phyloP scores from a whole-genome alignment of 352 stramenopile genomes.

The Pythium pyrilobum region DNA sequence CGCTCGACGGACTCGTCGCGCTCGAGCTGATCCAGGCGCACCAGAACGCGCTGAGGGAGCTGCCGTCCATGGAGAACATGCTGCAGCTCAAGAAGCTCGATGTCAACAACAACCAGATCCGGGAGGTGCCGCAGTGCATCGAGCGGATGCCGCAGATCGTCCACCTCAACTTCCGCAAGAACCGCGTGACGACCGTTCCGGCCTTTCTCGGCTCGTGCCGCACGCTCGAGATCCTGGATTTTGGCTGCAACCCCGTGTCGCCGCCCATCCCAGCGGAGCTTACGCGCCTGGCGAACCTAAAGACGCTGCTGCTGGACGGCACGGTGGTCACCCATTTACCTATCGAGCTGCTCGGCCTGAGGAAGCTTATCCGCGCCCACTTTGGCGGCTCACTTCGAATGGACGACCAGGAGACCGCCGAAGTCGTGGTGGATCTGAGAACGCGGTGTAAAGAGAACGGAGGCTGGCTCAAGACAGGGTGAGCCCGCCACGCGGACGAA shows the following conservation, averaged over 20 bases:
- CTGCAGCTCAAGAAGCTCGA: constrained; percentile 71
- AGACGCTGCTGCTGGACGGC: constrained; percentile 63
- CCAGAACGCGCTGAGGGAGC: constrained; percentile 49
- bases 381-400: constrained; percentile 46
- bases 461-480: constrained; percentile 58
- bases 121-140: constrained; percentile 37
- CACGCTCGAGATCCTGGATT: constrained; percentile 62
- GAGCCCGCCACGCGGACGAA: no score
- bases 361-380: constrained; percentile 46
- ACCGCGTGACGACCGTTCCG: constrained; percentile 44
- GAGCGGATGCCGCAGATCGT: constrained; percentile 50
- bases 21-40: constrained; percentile 58
- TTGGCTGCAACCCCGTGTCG: constrained; percentile 55
- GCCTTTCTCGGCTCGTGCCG: constrained; percentile 37
- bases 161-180: constrained; percentile 64
- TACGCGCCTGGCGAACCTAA: constrained; percentile 39
- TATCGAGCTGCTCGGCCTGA: constrained; percentile 56
- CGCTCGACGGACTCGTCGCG: constrained; percentile 43
- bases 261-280: constrained; percentile 38
- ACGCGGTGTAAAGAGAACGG: constrained; percentile 44
- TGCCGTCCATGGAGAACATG: constrained; percentile 62
- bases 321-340: constrained; percentile 45
- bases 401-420: constrained; percentile 63
- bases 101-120: constrained; percentile 66
- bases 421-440: constrained; percentile 51